Evolutionary conservation across 768 basidiomycete species (phyloP).

Genomic region (Naganishia antarctica): DNA sequence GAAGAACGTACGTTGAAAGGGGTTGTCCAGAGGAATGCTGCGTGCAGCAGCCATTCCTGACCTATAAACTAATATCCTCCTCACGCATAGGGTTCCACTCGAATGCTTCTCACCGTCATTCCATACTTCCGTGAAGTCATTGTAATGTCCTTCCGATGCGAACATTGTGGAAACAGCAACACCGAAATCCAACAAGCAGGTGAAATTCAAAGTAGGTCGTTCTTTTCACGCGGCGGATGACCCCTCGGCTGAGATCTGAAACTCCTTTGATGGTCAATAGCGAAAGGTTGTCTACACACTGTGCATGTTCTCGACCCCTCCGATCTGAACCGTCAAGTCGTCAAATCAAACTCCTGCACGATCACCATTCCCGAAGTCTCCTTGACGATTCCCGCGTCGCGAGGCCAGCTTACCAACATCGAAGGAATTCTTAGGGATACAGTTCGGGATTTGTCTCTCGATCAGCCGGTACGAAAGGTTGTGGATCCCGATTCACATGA

Average conservation of each 20-base stretch:
- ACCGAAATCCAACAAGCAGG: slow-evolving; percentile 94
- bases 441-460: slow-evolving; percentile 67
- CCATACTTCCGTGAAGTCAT: slow-evolving; percentile 94
- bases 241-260: not conserved
- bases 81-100: slow-evolving; percentile 69
- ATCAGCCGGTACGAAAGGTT: slow-evolving; percentile 72
- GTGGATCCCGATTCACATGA: slow-evolving; percentile 67
- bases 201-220: slow-evolving; percentile 67
- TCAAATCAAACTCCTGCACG: slow-evolving; percentile 78
- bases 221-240: not conserved
- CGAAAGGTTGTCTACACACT: slow-evolving; percentile 77
- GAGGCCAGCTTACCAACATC: slow-evolving; percentile 92
- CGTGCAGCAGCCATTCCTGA: too few relatives aligned
- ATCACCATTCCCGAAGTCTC: slow-evolving; percentile 80
- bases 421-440: slow-evolving; percentile 86
- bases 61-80: too few relatives aligned
- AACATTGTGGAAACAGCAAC: slow-evolving; percentile 80
- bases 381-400: slow-evolving; percentile 76
- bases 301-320: slow-evolving; percentile 65
- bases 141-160: slow-evolving; percentile 93
- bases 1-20: slow-evolving; percentile 65
- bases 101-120: slow-evolving; percentile 84
- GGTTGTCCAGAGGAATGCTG: too few relatives aligned
- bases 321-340: slow-evolving; percentile 88
- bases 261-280: slow-evolving; percentile 51